Evolutionary conservation across 2,329 filamentous ascomycete species (phyloP).

Genomic region (Cryphonectria parasitica): DNA sequence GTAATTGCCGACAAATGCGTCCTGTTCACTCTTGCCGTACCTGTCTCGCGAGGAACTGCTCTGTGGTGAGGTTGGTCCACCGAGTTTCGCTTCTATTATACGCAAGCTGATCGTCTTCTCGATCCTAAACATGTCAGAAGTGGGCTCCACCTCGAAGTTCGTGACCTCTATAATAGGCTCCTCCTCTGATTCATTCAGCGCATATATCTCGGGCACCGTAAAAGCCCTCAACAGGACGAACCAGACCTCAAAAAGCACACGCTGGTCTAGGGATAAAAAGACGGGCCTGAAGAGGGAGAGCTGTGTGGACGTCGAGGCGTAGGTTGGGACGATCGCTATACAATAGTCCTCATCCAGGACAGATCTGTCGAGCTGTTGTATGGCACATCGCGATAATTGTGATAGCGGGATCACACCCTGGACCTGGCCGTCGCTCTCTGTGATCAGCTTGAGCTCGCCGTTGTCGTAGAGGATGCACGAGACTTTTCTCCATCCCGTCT

Average conservation of each 20-base stretch:
- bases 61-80: slow-evolving; percentile 38
- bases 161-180: slow-evolving; percentile 48
- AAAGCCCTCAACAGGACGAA: slow-evolving; percentile 90
- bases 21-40: slow-evolving; percentile 42
- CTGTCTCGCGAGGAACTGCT: slow-evolving; percentile 39
- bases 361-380: slow-evolving; percentile 87
- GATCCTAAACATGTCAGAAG: slow-evolving; percentile 60
- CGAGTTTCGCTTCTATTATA: slow-evolving; percentile 66
- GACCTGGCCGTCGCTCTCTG: slow-evolving; percentile 79
- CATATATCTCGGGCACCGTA: slow-evolving; percentile 89
- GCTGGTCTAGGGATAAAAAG: slow-evolving; percentile 83
- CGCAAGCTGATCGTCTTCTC: slow-evolving; percentile 64
- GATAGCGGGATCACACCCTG: slow-evolving; percentile 85
- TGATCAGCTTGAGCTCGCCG: slow-evolving; percentile 88
- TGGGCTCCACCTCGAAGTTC: slow-evolving; percentile 45
- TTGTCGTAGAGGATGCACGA: slow-evolving; percentile 95
- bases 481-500: slow-evolving; percentile 79
- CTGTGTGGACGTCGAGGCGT: slow-evolving; percentile 73
- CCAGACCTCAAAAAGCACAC: slow-evolving; percentile 96
- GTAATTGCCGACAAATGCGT: slow-evolving; percentile 67
- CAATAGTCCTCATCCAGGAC: slow-evolving; percentile 93
- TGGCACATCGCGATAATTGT: slow-evolving; percentile 84
- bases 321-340: slow-evolving; percentile 93
- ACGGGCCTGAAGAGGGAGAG: slow-evolving; percentile 83
- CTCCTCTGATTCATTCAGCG: slow-evolving; percentile 52